Conservation (phyloP, 371 early-diverging fungal species). For the Homolaphlyctis polyrhiza region DNA sequence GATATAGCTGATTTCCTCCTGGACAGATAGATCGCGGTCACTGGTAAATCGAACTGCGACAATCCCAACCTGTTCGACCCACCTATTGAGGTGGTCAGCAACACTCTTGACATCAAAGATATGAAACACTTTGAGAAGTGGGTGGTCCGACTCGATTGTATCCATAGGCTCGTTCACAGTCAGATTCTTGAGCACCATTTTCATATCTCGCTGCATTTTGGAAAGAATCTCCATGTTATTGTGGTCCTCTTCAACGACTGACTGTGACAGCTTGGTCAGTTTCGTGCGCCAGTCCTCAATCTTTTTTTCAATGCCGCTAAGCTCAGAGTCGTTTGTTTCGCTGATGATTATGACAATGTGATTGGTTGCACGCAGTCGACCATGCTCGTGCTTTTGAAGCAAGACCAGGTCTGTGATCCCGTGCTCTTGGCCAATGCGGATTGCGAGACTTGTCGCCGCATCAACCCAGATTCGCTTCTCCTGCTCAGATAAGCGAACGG, state of each 20-base stretch:
- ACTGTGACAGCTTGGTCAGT: slow-evolving; percentile 33
- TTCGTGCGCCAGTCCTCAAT: slow-evolving; percentile 41
- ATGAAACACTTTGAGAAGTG: slow-evolving; percentile 32
- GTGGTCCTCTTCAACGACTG: slow-evolving; percentile 43
- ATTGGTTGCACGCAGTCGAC: slow-evolving; percentile 32
- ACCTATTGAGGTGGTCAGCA: slow-evolving; percentile 29
- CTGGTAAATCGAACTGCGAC: slow-evolving; percentile 42
- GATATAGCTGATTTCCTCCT: slow-evolving; percentile 34
- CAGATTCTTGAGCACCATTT: slow-evolving; percentile 37
- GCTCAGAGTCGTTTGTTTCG: slow-evolving; percentile 29
- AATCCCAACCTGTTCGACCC: slow-evolving; percentile 35
- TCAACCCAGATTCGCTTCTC: slow-evolving; percentile 49
- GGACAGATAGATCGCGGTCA: slow-evolving; percentile 36
- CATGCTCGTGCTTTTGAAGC: slow-evolving; percentile 39
- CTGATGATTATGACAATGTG: slow-evolving; percentile 41
- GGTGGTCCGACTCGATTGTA: slow-evolving; percentile 32
- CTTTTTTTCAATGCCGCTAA: slow-evolving; percentile 29
- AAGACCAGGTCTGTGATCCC: slow-evolving; percentile 40
- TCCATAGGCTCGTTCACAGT: slow-evolving; percentile 31
- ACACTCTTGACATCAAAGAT: slow-evolving; percentile 33
- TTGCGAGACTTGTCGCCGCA: slow-evolving; percentile 42
- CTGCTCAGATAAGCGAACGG: slow-evolving; percentile 33
- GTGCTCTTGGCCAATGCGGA: slow-evolving; percentile 46
- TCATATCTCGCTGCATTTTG: slow-evolving; percentile 38
- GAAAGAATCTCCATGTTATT: slow-evolving; percentile 33